Base-by-base conservation (phyloP, 805 yeast genomes). In the Lipomyces mesembrius region DNA sequence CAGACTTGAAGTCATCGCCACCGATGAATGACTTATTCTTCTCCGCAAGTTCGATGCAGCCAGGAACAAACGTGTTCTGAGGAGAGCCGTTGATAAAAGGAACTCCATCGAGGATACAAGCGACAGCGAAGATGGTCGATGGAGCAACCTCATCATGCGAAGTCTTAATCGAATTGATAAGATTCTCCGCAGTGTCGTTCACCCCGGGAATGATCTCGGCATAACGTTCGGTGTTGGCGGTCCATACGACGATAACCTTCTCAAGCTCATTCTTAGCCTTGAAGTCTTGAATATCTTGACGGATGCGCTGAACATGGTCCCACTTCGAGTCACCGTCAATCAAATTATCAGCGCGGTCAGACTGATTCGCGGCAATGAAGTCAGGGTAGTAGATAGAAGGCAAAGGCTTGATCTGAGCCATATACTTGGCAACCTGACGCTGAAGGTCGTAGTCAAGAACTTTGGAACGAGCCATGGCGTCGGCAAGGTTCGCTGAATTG, bases 1-100 rank as follows among this genome's bases (percentile, higher is more conserved):
- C 98, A 74, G 93, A 86, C 84, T 93, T 93, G 85, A 93, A 93
- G 80, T 93, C 98, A 79, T 93, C 98, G 74, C 98, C 98, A 65
- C 97, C 98, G 75, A 93, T 92, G 77, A 89, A 91, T 43, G 90
- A 81, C 71, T 84, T 80, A 78, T 91, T 77, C 74, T 83, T 77
- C 79, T 92, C 97, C 59, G 98, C 96, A 73, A 93, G 85, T 79
- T 92, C 92, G 76, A 94, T 85, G 70, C 89, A 90, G 72, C 98
- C 98, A 27, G 98, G 98, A 64, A 92, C 97, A 81, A 94, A 93
- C 62, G 98, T 94, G 83, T 93, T 93, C 82, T 93, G 98, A 62
- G 98, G 98, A 53, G 97, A 92, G 58, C 98, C 98, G 76, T 93
- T 93, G 79, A 93, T 91, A 82, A 92, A 93, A 62, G 98, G 96